A percentile compares a stretch with the other conserved stretches of the same genome.
These are phyloP conservation scores for Exophiala aquamarina DNA, from an alignment of 2,329 filamentous ascomycete genomes.

Conservation along the genomic window DNA sequence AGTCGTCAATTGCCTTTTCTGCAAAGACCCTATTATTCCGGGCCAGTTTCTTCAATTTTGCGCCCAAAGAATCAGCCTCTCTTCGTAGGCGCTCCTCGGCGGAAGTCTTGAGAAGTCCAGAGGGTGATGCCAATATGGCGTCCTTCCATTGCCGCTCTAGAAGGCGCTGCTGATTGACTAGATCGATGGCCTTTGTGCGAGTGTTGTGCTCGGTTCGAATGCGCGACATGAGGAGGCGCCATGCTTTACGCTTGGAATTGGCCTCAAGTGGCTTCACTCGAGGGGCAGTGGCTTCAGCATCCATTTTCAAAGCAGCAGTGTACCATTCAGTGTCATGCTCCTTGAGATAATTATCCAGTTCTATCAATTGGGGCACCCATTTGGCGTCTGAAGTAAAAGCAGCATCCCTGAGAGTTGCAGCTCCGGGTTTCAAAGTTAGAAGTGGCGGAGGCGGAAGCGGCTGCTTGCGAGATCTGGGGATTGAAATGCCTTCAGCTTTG, in stretches of 20 bases:
- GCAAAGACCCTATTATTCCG: constrained; percentile 17
- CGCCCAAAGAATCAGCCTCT: background rate
- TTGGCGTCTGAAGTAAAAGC: constrained; percentile 13
- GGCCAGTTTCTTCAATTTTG: constrained; percentile 1
- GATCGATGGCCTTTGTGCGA: constrained; percentile 13
- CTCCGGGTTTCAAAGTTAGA: constrained; percentile 11
- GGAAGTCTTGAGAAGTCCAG: background rate
- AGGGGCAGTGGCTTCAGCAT: no score
- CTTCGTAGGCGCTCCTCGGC: constrained; percentile 5
- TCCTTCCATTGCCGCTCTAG: constrained; percentile 15
- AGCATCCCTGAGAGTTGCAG: constrained; percentile 6
- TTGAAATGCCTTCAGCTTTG: background rate
- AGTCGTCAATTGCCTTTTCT: constrained; percentile 28
- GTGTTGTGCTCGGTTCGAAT: constrained; percentile 16
- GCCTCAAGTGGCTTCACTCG: no score
- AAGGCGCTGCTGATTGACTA: constrained; percentile 17
- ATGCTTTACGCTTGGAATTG: constrained; percentile 14
- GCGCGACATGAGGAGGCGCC: constrained; percentile 7
- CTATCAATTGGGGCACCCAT: constrained; percentile 15
- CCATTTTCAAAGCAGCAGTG: no score
- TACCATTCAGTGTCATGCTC: constrained; percentile 11
- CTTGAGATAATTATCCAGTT: constrained; percentile 13
- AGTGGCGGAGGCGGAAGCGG: constrained; percentile 10
- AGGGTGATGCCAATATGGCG: background rate
- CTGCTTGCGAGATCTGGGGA: constrained; percentile 1